phyloP scores from a whole-genome alignment of 2,329 filamentous ascomycete species.

The Curvularia hawaiiensis region DNA sequence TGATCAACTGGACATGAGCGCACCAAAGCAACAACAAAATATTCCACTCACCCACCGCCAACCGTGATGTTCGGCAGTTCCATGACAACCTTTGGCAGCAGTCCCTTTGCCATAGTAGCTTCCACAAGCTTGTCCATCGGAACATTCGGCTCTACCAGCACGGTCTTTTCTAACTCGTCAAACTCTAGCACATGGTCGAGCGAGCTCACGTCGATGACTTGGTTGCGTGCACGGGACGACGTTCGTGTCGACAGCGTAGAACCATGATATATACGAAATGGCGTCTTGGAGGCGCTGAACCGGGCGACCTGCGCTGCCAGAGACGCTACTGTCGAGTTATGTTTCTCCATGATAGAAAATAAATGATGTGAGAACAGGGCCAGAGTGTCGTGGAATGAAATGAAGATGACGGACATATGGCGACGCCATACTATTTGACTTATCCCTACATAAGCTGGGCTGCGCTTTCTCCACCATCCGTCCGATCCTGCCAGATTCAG shows the following conservation, averaged over 20 bases:
- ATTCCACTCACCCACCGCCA: conserved; percentile 58
- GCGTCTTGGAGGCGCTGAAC: conserved; percentile 53
- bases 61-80: conserved; percentile 73
- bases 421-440: conserved; percentile 12
- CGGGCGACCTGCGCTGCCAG: conserved; percentile 45
- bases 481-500: conserved; percentile 20
- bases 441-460: conserved; percentile 26
- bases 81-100: conserved; percentile 71
- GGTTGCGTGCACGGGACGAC: conserved; percentile 47
- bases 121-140: conserved; percentile 69
- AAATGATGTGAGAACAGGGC: neutral
- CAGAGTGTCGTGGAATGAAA: conserved; percentile 1
- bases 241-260: conserved; percentile 60
- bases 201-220: conserved; percentile 55
- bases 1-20: neutral
- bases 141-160: conserved; percentile 70
- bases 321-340: conserved; percentile 31
- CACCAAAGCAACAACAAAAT: neutral
- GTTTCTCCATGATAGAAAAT: conserved; percentile 32
- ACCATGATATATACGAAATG: conserved; percentile 63
- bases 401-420: conserved; percentile 11
- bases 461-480: conserved; percentile 30
- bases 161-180: conserved; percentile 49
- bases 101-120: conserved; percentile 59
- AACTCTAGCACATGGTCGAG: conserved; percentile 56